These are phyloP conservation scores for Chaetoscypha palmicola DNA, from an alignment of 2,329 filamentous ascomycete species.

Conservation along the genomic window DNA sequence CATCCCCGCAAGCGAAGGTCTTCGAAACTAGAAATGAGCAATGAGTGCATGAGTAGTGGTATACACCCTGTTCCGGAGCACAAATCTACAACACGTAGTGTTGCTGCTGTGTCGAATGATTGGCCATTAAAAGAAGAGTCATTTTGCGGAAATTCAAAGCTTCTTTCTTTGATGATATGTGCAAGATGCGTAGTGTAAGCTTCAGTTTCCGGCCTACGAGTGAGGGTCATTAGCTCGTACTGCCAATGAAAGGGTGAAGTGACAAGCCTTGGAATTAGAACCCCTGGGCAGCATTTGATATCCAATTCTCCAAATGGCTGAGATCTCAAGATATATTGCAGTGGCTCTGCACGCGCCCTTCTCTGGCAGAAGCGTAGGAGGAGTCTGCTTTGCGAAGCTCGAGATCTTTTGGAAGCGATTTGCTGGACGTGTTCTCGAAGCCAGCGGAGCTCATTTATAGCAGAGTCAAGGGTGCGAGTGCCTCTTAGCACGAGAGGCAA, in stretches of 20 bases:
- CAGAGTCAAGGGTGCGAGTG: conserved; percentile 56
- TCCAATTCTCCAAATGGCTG: conserved; percentile 84
- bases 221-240: no score
- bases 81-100: conserved; percentile 67
- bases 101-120: background rate
- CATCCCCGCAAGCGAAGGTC: conserved; percentile 58
- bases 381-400: no score
- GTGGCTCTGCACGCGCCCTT: conserved; percentile 58
- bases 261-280: conserved; percentile 71
- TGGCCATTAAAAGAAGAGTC: no score
- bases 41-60: conserved; percentile 63
- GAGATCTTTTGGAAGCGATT: no score
- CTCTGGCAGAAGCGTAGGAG: conserved; percentile 40
- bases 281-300: conserved; percentile 66
- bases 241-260: no score
- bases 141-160: background rate
- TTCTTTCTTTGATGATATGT: conserved; percentile 1
- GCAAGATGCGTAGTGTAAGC: conserved; percentile 55
- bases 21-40: conserved; percentile 39
- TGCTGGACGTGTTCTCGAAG: conserved; percentile 51
- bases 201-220: conserved; percentile 64
- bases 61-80: conserved; percentile 93
- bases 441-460: conserved; percentile 67
- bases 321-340: conserved; percentile 84
- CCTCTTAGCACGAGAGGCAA: conserved; percentile 55